Evolutionary conservation across 208 protist genomes (phyloP).

Genomic region (Endotrypanum monterogeii): DNA sequence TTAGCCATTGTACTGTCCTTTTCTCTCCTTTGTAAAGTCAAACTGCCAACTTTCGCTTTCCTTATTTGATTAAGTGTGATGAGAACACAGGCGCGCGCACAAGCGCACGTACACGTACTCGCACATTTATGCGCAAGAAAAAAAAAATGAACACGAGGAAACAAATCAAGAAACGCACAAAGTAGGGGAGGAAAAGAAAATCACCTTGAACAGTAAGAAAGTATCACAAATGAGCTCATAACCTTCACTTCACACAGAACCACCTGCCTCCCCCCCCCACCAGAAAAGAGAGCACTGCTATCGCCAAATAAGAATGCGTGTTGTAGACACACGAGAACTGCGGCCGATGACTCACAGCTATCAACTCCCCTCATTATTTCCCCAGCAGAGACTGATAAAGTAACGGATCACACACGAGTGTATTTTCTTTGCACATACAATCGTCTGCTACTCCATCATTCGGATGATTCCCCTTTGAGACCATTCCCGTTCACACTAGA

Average conservation of each 20-base stretch:
- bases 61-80: slow-evolving; percentile 11
- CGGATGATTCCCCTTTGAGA: too few species aligned
- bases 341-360: not conserved
- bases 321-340: not conserved
- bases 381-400: not conserved
- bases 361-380: not conserved
- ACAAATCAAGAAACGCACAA: slow-evolving; percentile 7
- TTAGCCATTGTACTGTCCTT: not conserved
- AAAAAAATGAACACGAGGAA: slow-evolving; percentile 3
- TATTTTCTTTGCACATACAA: not conserved
- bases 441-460: not conserved
- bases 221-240: not conserved
- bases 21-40: not conserved
- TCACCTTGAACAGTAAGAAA: slow-evolving; percentile 6
- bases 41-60: not conserved
- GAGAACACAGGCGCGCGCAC: not conserved
- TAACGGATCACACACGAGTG: not conserved
- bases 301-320: not conserved
- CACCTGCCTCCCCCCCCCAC: too few species aligned
- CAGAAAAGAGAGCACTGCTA: slow-evolving; percentile 12
- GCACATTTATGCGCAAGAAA: not conserved
- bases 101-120: not conserved
- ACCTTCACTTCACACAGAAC: not conserved
- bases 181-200: not conserved
- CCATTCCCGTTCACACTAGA: too few species aligned